phyloP scores from a whole-genome alignment of 805 yeast genomes.

The Barnettozyma sp. region DNA sequence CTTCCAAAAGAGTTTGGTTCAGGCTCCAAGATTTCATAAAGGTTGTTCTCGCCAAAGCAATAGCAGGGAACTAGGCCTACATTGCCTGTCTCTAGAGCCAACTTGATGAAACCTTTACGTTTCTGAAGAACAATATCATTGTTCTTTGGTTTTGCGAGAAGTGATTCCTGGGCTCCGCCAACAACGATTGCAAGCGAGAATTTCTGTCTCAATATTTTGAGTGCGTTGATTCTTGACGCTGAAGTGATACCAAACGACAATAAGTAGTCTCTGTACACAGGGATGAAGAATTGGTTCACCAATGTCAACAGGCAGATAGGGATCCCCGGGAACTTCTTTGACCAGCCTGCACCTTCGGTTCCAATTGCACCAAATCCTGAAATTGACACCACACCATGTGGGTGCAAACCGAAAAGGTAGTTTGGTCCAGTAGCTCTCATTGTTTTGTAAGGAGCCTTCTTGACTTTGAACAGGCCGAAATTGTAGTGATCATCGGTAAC shows the following conservation, averaged over 20 bases:
- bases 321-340: slow-evolving; percentile 75
- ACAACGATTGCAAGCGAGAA: slow-evolving; percentile 83
- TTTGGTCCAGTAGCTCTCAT: slow-evolving; percentile 52
- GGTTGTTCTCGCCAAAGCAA: slow-evolving; percentile 82
- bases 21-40: slow-evolving; percentile 46
- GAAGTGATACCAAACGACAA: slow-evolving; percentile 77
- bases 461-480: slow-evolving; percentile 14
- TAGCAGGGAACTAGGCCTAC: slow-evolving; percentile 78
- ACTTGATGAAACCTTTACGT: slow-evolving; percentile 81
- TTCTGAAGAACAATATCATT: slow-evolving; percentile 66
- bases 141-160: slow-evolving; percentile 52
- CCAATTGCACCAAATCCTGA: slow-evolving; percentile 83
- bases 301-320: slow-evolving; percentile 71
- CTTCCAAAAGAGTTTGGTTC: slow-evolving; percentile 40
- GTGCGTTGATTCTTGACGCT: slow-evolving; percentile 69
- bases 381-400: slow-evolving; percentile 92
- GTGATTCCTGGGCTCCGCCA: slow-evolving; percentile 93
- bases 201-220: slow-evolving; percentile 52
- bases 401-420: slow-evolving; percentile 90
- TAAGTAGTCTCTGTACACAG: slow-evolving; percentile 82
- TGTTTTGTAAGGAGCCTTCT: slow-evolving; percentile 23
- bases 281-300: slow-evolving; percentile 74
- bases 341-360: slow-evolving; percentile 73
- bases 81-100: slow-evolving; percentile 78
- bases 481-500: slow-evolving; percentile 17